Conservation (phyloP, 2,329 filamentous ascomycete genomes). For the Monilinia aucupariae region DNA sequence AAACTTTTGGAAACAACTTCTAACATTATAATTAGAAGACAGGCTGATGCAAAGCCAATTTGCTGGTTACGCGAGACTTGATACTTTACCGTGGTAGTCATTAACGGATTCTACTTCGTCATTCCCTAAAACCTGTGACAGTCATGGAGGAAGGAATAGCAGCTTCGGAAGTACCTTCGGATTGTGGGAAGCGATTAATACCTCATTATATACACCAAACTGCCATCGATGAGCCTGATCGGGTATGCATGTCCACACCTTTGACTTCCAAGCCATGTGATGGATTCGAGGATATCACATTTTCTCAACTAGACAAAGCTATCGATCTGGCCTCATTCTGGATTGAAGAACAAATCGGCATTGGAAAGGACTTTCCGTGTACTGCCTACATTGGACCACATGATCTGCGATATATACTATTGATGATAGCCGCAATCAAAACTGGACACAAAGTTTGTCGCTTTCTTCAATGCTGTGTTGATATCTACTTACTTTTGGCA, state of each 20-base stretch:
- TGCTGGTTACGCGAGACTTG: no score
- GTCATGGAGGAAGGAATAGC: neutral
- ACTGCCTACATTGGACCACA: conserved; percentile 41
- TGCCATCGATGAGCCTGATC: conserved; percentile 1
- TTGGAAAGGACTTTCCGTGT: conserved; percentile 33
- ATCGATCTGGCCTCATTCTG: conserved; percentile 21
- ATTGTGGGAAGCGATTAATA: conserved; percentile 9
- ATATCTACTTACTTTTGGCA: neutral
- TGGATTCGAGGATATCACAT: conserved; percentile 20
- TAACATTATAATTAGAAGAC: neutral
- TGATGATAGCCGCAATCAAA: conserved; percentile 11
- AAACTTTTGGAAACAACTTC: neutral
- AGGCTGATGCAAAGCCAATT: neutral
- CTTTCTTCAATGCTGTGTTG: neutral
- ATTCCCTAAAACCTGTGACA: neutral
- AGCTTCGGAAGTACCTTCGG: neutral
- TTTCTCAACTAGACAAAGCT: conserved; percentile 22
- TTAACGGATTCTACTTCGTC: neutral
- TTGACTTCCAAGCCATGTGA: conserved; percentile 3
- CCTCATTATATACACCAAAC: conserved; percentile 9
- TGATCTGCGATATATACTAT: conserved; percentile 8
- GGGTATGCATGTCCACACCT: conserved; percentile 7
- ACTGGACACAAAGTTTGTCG: conserved; percentile 10
- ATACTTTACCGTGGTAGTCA: neutral
- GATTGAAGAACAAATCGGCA: conserved; percentile 15